phyloP scores from a whole-genome alignment of 352 stramenopile species.

The Globisporangium yorkense region DNA sequence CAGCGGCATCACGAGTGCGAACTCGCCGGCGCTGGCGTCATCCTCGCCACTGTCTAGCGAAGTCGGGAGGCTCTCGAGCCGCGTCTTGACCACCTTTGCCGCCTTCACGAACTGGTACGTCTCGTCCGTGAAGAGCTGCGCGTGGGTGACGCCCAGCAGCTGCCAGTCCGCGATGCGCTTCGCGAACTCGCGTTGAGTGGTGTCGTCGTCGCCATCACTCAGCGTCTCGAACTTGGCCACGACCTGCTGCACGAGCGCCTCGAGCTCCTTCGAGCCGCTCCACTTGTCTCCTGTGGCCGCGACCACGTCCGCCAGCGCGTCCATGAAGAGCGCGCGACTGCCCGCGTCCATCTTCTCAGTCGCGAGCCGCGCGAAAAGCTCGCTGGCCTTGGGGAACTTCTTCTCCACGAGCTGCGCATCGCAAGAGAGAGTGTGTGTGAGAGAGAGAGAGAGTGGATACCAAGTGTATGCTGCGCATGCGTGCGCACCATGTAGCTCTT shows the following conservation, averaged over 20 bases:
- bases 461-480: not conserved
- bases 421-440: not conserved
- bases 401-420: constrained; percentile 49
- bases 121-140: constrained; percentile 74
- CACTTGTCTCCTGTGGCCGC: constrained; percentile 27
- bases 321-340: constrained; percentile 7
- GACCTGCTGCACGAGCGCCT: constrained; percentile 35
- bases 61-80: constrained; percentile 29
- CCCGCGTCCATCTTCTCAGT: constrained; percentile 29
- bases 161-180: constrained; percentile 37
- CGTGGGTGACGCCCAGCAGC: constrained; percentile 51
- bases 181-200: not conserved
- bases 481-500: constrained; percentile 57
- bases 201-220: constrained; percentile 7
- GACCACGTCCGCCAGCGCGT: constrained; percentile 34
- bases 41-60: constrained; percentile 4
- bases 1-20: constrained; percentile 49
- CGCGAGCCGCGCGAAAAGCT: constrained; percentile 47
- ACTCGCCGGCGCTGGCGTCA: constrained; percentile 4
- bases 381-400: constrained; percentile 68
- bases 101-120: constrained; percentile 76
- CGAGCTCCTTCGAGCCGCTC: constrained; percentile 54
- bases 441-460: not conserved
- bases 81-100: constrained; percentile 48
- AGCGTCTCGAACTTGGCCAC: constrained; percentile 29